Evolutionary conservation across 2,329 filamentous ascomycete genomes (phyloP), one percentile per base, ranked within the genome.

Genomic region (Rasamsonia emersonii): DNA sequence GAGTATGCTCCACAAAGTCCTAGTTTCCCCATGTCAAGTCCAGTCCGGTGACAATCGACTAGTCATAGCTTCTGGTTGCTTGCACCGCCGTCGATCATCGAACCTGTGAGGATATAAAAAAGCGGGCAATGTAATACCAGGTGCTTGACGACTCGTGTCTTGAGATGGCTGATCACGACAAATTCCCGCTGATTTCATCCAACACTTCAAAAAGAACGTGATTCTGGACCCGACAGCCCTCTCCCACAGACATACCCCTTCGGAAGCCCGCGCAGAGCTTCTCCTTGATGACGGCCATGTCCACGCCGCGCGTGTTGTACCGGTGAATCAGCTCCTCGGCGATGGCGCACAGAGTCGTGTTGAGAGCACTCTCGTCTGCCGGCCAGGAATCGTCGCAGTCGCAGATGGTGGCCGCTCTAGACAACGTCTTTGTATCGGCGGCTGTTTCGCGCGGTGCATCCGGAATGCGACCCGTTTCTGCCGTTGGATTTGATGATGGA

Each of bases 201-300:
- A 61, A 35, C 11, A 61, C 47, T 39, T 58, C 42, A 17, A 65
- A 61, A 14, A 67, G 50, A 9, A 68, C 48, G n/a, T 58, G 55
- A 32, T 56, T 60, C 27, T 58, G 52, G 5, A 63, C 56, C 28
- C 55, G 51, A 36, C 56, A 61, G 14, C 51, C 58, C 34, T 53
- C 44, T 6, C 49, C 50, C 2, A 40, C 37, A 30, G 42, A 39
- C 7, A 37, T 29, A 8, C 47, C 46, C 15, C 47, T 49, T 23
- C 46, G 44, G 29, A 59, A 60, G 0, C 55, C 58, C n/a, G 46
- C 40, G 36, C 50, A 52, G 9, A 61, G 49, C 35, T 45, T 54
- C 27, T 42, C 40, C 21, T 47, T 50, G 23, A 62, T 61, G 20
- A 58, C 50, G 7, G 47, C 46, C 20, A 60, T 47, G 29, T 61